Base-by-base conservation (phyloP, 1,139 yeast genomes). In the Fermentozyma sake region DNA sequence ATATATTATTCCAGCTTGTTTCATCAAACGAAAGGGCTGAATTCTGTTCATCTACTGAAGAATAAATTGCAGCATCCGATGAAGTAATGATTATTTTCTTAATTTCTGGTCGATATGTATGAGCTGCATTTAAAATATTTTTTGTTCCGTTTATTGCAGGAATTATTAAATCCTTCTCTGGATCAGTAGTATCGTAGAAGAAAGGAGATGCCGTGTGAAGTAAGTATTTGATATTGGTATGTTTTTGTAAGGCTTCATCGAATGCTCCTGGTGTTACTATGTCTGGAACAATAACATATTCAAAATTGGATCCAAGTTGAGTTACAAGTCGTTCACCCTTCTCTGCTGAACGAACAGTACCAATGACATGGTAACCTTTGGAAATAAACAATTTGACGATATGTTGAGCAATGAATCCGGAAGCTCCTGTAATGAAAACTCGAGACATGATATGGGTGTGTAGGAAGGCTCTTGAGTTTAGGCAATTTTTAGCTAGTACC, bases 1-100 rank as follows among this genome's bases (percentile, higher is more conserved):
- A 37, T 18, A 62, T 58, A 26, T 54, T 38, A 33, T 65, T 66
- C 71, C 71, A 65, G 28, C 57, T 50, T 4, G 50, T 23, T 40
- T 66, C 72, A 34, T 61, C 56, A 30, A 61, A 55, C 4, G 52
- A 46, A 16, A 54, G 46, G 4, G 30, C 21, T 3, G 51, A 33
- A 24, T 65, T 51, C 30, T 48, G 58, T 34, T 65, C 71, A 34
- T 61, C 68, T 2, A 36, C 55, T 7, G 59, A 48, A 2, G 65
- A 53, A 35, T 58, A 61, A 5, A 65, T 42, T 2, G 71, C 70
- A 7, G 71, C 70, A 41, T 64, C 70, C 7, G 68, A 60, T 5
- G 70, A 63, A 0, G 71, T 65, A 14, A 64, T 38, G 7, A 65
- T 63, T n/a, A 65, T 55, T 28, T 55, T 50, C 29, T 52, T 46